Conservation (phyloP, 2,329 filamentous ascomycete species). For the Allantophomopsis cytisporea region DNA sequence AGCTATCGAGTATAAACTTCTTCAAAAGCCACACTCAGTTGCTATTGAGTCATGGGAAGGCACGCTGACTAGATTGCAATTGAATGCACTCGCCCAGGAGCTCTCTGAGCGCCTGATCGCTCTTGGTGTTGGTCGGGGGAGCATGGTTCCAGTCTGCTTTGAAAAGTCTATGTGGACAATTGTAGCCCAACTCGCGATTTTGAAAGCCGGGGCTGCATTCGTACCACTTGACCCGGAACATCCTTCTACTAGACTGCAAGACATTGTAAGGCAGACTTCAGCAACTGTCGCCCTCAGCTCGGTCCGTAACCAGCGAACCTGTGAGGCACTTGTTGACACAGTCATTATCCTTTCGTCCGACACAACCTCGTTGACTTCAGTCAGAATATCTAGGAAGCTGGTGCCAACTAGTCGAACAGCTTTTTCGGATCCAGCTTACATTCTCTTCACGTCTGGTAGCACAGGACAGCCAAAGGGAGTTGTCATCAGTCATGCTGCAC, state of each 20-base stretch:
- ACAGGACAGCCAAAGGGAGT: conserved; percentile 81
- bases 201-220: conserved; percentile 14
- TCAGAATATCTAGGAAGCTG: not conserved
- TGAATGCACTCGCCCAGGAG: too few relatives aligned
- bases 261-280: not conserved
- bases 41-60: too few relatives aligned
- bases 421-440: too few relatives aligned
- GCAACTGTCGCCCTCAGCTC: not conserved
- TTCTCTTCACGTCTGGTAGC: conserved; percentile 83
- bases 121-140: not conserved
- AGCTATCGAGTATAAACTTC: too few relatives aligned
- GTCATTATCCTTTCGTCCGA: not conserved
- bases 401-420: conserved; percentile 10
- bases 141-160: not conserved
- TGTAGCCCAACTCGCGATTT: conserved; percentile 11
- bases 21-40: too few relatives aligned
- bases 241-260: not conserved
- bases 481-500: conserved; percentile 58
- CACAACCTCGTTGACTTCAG: not conserved
- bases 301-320: not conserved
- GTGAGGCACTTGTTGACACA: not conserved
- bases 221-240: conserved; percentile 14
- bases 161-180: not conserved
- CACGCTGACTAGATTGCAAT: too few relatives aligned
- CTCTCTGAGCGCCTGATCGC: too few relatives aligned